Evolutionary conservation across 208 protist genomes (phyloP).

Genomic region (Kentomonas sorsogonicus): DNA sequence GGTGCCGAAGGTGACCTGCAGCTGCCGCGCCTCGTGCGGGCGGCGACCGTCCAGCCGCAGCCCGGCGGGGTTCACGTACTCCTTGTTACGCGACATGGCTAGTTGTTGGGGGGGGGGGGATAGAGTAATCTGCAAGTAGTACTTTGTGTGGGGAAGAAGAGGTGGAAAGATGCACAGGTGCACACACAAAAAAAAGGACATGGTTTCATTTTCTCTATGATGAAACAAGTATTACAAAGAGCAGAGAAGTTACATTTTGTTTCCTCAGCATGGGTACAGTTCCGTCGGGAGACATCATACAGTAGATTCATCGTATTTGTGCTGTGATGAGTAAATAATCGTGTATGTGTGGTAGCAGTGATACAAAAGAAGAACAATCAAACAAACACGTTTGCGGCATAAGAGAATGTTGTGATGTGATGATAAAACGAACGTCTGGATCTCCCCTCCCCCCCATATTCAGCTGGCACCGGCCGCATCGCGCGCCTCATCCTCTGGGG

Average conservation of each 20-base stretch:
- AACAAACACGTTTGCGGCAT: background rate
- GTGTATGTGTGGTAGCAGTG: background rate
- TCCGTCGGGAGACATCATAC: background rate
- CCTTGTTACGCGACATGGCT: conserved; percentile 54
- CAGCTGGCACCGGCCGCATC: no score
- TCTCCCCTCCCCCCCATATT: no score
- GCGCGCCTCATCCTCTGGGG: no score
- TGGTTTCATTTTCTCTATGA: no score
- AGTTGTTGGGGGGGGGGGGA: background rate
- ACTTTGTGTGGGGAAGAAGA: background rate
- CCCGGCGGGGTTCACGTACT: conserved; percentile 81
- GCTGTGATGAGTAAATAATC: background rate
- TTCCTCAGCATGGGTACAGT: no score
- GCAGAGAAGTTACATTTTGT: no score
- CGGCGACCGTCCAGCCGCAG: conserved; percentile 77
- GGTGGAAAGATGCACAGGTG: background rate
- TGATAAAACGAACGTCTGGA: background rate
- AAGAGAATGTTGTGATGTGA: background rate
- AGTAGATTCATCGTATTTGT: background rate
- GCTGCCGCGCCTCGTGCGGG: conserved; percentile 49
- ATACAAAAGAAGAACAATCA: conserved; percentile 8
- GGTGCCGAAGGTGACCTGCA: conserved; percentile 64
- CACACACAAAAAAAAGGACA: conserved; percentile 1
- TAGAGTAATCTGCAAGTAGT: background rate
- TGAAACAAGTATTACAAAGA: no score